These are phyloP conservation scores for Globisporangium ultimum DNA, from an alignment of 352 stramenopile genomes.

Conservation along the genomic window DNA sequence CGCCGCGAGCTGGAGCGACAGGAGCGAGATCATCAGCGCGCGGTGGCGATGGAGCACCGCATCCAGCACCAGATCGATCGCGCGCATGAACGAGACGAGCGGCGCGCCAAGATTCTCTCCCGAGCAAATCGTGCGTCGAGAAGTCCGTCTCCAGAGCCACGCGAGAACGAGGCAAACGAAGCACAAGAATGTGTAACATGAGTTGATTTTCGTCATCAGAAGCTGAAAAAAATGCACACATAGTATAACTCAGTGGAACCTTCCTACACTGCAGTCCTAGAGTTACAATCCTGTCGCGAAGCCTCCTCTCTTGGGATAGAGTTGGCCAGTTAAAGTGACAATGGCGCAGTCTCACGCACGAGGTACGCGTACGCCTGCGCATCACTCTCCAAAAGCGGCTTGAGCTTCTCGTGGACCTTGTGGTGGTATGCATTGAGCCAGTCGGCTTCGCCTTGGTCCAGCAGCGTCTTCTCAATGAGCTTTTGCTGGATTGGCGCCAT, in stretches of 20 bases:
- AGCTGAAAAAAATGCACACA: neutral
- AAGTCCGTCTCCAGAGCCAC: slow-evolving; percentile 31
- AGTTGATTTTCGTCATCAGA: neutral
- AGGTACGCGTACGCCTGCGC: slow-evolving; percentile 71
- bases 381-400: slow-evolving; percentile 79
- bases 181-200: neutral
- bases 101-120: slow-evolving; percentile 20
- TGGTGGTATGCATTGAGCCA: slow-evolving; percentile 96
- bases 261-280: neutral
- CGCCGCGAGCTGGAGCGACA: slow-evolving; percentile 43
- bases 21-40: slow-evolving; percentile 45
- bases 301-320: neutral
- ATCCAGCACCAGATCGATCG: slow-evolving; percentile 52
- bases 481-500: slow-evolving; percentile 98
- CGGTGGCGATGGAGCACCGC: slow-evolving; percentile 38
- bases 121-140: slow-evolving; percentile 32
- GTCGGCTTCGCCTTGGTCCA: slow-evolving; percentile 89
- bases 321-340: slow-evolving; percentile 24
- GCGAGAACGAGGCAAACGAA: neutral
- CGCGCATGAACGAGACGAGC: slow-evolving; percentile 38
- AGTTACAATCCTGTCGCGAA: neutral
- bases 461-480: slow-evolving; percentile 92
- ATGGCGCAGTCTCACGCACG: slow-evolving; percentile 64
- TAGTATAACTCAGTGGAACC: neutral
- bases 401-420: slow-evolving; percentile 90